Evolutionary conservation across 2,329 filamentous ascomycete genomes (phyloP).

Genomic region (Madurella fahalii): DNA sequence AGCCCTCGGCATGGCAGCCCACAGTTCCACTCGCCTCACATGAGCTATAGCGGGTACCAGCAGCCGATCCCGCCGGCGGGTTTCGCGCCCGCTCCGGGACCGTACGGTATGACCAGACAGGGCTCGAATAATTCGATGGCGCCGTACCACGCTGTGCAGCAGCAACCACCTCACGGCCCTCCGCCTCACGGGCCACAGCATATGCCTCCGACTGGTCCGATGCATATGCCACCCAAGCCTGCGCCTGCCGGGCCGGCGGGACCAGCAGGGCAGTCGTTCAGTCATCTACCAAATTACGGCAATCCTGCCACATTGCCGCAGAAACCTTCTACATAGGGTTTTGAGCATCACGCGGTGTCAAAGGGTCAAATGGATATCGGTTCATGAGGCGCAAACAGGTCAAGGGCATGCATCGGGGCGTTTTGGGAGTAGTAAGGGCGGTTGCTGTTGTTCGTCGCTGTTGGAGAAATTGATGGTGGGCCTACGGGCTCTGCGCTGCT

Average conservation of each 20-base stretch:
- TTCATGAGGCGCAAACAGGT: slow-evolving; percentile 18
- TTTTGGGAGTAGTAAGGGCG: slow-evolving; percentile 17
- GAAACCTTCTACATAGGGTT: slow-evolving; percentile 46
- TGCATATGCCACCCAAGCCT: slow-evolving; percentile 45
- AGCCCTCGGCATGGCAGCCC: slow-evolving; percentile 51
- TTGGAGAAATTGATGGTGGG: background rate
- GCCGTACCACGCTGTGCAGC: slow-evolving; percentile 43
- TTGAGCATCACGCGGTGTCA: slow-evolving; percentile 23
- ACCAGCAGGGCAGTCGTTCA: slow-evolving; percentile 42
- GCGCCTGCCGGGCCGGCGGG: slow-evolving; percentile 41
- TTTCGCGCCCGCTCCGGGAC: slow-evolving; percentile 32
- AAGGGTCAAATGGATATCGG: slow-evolving; percentile 19
- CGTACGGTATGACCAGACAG: slow-evolving; percentile 54
- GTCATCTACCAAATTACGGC: slow-evolving; percentile 54
- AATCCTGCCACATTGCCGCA: slow-evolving; percentile 58
- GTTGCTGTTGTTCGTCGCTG: background rate
- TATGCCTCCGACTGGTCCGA: slow-evolving; percentile 30
- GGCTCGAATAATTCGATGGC: slow-evolving; percentile 52
- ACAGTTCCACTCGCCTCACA: slow-evolving; percentile 49
- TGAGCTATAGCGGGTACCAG: slow-evolving; percentile 47
- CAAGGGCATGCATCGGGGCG: slow-evolving; percentile 20
- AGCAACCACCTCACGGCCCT: background rate
- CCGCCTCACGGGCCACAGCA: slow-evolving; percentile 35
- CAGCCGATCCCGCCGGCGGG: slow-evolving; percentile 41
- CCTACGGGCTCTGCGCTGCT: background rate